Evolutionary conservation across 177 flowering plant species (phyloP).

Genomic region (Tripterygium wilfordii): DNA sequence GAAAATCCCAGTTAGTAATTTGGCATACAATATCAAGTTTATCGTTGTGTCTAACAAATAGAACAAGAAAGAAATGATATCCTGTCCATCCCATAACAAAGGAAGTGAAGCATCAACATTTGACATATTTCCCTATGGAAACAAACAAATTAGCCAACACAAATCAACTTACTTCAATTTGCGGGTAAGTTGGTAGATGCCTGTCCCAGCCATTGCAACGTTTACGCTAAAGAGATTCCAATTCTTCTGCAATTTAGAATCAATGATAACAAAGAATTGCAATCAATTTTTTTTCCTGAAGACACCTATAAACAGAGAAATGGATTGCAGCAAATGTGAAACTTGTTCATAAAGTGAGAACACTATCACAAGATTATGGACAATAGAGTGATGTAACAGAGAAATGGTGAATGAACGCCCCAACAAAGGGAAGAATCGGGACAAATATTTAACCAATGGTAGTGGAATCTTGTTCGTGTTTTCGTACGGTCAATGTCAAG

Average conservation of each 20-base stretch:
- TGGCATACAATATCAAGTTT: no score
- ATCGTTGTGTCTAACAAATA: no score
- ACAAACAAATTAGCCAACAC: neutral
- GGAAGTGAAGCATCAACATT: neutral
- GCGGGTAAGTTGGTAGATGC: slow-evolving; percentile 53
- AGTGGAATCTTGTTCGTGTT: no score
- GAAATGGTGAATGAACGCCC: no score
- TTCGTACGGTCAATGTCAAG: no score
- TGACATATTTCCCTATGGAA: neutral
- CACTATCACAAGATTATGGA: no score
- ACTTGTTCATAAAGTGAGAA: no score
- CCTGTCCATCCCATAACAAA: neutral
- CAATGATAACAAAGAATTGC: neutral
- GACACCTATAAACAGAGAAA: neutral
- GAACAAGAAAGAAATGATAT: neutral
- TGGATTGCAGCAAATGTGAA: neutral
- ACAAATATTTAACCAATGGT: no score
- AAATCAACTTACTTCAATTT: slow-evolving; percentile 43
- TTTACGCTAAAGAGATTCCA: slow-evolving; percentile 68
- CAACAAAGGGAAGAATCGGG: no score
- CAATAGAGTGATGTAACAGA: no score
- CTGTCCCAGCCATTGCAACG: slow-evolving; percentile 65
- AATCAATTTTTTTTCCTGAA: neutral
- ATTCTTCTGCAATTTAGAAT: slow-evolving; percentile 47
- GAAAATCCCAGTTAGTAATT: no score